phyloP scores from a whole-genome alignment of 495 filamentous ascomycete species.

The Aspergillus ostianus region DNA sequence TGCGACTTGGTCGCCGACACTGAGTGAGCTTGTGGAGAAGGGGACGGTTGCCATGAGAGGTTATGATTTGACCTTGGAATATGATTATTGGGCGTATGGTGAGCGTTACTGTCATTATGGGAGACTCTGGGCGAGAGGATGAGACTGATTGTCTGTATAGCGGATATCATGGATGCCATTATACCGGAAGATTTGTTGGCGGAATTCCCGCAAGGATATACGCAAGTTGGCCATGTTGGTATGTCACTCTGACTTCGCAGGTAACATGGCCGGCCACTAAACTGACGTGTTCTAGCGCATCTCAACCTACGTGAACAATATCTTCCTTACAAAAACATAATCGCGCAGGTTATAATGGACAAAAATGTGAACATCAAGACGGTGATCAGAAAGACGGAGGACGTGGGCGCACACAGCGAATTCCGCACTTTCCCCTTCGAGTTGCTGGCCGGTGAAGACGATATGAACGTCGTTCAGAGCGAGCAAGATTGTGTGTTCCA shows the following conservation, averaged over 20 bases:
- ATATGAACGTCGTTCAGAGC: constrained; percentile 74
- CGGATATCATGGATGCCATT: constrained; percentile 77
- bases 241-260: constrained; percentile 27
- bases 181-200: constrained; percentile 64
- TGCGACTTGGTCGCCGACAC: constrained; percentile 67
- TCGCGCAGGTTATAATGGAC: constrained; percentile 80
- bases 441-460: constrained; percentile 73
- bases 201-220: constrained; percentile 85
- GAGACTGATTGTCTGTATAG: constrained; percentile 35
- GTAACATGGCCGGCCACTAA: background rate
- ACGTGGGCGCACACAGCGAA: constrained; percentile 77
- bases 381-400: constrained; percentile 93
- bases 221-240: constrained; percentile 84
- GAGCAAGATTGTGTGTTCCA: constrained; percentile 50
- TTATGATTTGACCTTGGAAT: constrained; percentile 73
- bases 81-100: constrained; percentile 85
- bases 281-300: constrained; percentile 54
- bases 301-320: constrained; percentile 83
- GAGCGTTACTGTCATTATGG: constrained; percentile 17
- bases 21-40: constrained; percentile 66
- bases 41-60: constrained; percentile 66
- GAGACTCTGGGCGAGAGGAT: background rate
- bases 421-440: constrained; percentile 95
- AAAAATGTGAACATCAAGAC: constrained; percentile 80
- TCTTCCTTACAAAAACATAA: constrained; percentile 76